These are phyloP conservation scores for Fusarium nygamai DNA, from an alignment of 2,329 filamentous ascomycete species.

Conservation along the genomic window DNA sequence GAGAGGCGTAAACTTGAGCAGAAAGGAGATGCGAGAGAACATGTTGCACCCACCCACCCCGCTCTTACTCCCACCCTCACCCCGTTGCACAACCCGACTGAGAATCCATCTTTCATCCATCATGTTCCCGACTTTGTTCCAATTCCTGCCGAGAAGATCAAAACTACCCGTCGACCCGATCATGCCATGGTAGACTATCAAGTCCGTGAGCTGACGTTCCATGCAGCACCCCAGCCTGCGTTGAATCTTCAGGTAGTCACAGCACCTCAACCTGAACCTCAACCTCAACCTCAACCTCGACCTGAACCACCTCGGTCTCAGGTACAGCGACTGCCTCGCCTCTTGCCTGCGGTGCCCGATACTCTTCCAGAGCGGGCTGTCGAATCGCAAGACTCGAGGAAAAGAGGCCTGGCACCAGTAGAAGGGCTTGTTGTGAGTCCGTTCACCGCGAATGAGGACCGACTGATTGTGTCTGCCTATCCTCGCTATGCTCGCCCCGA, in stretches of 20 bases:
- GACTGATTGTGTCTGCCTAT: constrained; percentile 35
- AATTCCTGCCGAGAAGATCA: constrained; percentile 20
- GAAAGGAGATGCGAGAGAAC: constrained; percentile 38
- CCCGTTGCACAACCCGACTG: constrained; percentile 22
- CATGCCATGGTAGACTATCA: constrained; percentile 42
- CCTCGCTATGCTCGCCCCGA: constrained; percentile 45
- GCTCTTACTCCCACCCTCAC: constrained; percentile 33
- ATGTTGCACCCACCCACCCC: constrained; percentile 36
- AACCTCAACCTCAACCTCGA: not conserved
- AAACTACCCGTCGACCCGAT: constrained; percentile 28
- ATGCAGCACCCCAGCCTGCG: constrained; percentile 39
- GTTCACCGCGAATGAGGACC: constrained; percentile 46
- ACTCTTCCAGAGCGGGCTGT: constrained; percentile 2
- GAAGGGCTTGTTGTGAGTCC: constrained; percentile 42
- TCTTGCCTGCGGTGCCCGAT: constrained; percentile 20
- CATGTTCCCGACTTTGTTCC: constrained; percentile 25
- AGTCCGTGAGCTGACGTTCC: constrained; percentile 44
- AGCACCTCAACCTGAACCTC: constrained; percentile 12
- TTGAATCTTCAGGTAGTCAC: constrained; percentile 28
- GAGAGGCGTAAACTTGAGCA: constrained; percentile 27
- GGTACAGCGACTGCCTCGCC: constrained; percentile 24
- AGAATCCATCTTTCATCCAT: constrained; percentile 27
- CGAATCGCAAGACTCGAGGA: constrained; percentile 13
- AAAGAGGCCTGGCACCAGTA: constrained; percentile 6
- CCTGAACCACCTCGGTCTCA: constrained; percentile 13